Evolutionary conservation across 2,329 filamentous ascomycete genomes (phyloP).

Genomic region (Penicillium vulpinum): DNA sequence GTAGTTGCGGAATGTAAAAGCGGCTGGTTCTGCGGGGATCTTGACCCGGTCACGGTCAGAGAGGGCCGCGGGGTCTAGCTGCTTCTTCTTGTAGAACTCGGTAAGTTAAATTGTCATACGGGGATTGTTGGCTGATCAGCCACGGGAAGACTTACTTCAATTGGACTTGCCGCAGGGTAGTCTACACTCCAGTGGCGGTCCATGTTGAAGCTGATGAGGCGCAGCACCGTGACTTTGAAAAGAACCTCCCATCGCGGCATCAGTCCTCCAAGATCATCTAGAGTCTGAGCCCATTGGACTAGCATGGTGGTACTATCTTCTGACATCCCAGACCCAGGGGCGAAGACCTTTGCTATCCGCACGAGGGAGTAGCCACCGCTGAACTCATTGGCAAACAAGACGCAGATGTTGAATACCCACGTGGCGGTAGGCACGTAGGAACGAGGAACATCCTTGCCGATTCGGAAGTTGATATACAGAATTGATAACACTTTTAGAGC

Average conservation of each 20-base stretch:
- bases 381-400: constrained; percentile 88
- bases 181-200: constrained; percentile 93
- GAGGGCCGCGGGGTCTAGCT: constrained; percentile 81
- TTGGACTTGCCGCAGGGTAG: constrained; percentile 60
- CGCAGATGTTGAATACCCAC: constrained; percentile 85
- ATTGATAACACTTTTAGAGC: constrained; percentile 79
- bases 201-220: constrained; percentile 93
- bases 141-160: constrained; percentile 68
- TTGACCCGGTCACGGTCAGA: constrained; percentile 85
- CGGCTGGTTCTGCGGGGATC: constrained; percentile 67
- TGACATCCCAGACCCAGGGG: constrained; percentile 31
- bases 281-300: constrained; percentile 64
- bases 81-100: constrained; percentile 82
- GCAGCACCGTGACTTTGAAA: constrained; percentile 92
- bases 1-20: constrained; percentile 82
- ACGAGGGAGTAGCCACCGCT: constrained; percentile 73
- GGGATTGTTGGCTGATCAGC: neutral
- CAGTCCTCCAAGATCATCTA: constrained; percentile 81
- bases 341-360: constrained; percentile 58
- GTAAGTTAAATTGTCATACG: constrained; percentile 14
- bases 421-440: constrained; percentile 71
- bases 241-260: constrained; percentile 92
- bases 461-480: constrained; percentile 75
- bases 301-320: constrained; percentile 46
- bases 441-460: constrained; percentile 71